Evolutionary conservation across 106 monocot species (phyloP).

Genomic region (Agapanthus africanus): DNA sequence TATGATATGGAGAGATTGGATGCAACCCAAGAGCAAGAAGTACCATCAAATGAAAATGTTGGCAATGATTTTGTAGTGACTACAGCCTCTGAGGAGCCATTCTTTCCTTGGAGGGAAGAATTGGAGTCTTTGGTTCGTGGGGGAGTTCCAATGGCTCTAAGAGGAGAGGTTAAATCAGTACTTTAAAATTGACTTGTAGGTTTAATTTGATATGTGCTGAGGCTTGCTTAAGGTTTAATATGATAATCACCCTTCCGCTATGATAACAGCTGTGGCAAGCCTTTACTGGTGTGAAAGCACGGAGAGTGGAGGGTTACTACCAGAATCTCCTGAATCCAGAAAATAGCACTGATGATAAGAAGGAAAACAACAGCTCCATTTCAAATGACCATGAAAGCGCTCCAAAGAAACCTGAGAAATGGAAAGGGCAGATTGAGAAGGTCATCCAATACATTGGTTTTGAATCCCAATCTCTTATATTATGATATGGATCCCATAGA

Average conservation of each 20-base stretch:
- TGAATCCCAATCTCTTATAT: constrained; percentile 7
- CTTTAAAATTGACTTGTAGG: neutral
- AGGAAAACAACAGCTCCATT: constrained; percentile 6
- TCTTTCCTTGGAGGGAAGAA: constrained; percentile 70
- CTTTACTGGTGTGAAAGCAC: constrained; percentile 74
- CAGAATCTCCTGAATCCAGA: constrained; percentile 35
- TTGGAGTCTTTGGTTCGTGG: constrained; percentile 74
- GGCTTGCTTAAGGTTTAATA: neutral
- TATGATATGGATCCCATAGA: neutral
- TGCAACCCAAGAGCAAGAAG: constrained; percentile 31
- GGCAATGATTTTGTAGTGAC: constrained; percentile 13
- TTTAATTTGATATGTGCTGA: neutral
- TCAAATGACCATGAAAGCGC: neutral
- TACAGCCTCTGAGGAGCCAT: constrained; percentile 20
- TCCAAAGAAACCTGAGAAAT: constrained; percentile 57
- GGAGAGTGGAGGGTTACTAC: constrained; percentile 74
- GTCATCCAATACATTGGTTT: constrained; percentile 19
- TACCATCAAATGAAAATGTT: constrained; percentile 23
- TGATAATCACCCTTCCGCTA: neutral
- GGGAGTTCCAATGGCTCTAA: constrained; percentile 88
- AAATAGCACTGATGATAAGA: constrained; percentile 5
- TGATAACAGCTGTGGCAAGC: constrained; percentile 91
- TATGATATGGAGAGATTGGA: constrained; percentile 53
- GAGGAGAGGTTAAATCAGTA: constrained; percentile 76
- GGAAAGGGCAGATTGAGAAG: constrained; percentile 99